A percentile compares a stretch with the other conserved stretches of the same genome.
phyloP scores from a whole-genome alignment of 768 basidiomycete species.

The Tulasnella sp. region DNA sequence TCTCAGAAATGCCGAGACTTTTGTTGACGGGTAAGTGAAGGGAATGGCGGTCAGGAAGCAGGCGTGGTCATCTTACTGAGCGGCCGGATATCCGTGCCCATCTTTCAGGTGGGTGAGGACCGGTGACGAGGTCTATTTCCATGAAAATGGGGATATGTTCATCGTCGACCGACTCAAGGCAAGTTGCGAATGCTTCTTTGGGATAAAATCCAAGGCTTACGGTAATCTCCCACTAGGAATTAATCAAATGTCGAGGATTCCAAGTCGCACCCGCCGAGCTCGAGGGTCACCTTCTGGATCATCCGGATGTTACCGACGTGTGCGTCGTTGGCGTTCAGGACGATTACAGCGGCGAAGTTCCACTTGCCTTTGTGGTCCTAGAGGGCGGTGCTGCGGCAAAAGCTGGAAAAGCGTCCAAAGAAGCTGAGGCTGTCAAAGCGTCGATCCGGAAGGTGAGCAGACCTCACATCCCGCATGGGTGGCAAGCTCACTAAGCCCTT shows the following conservation, averaged over 20 bases:
- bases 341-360: constrained; percentile 56
- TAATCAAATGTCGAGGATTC: constrained; percentile 36
- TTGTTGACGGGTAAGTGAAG: constrained; percentile 7
- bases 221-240: constrained; percentile 13
- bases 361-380: constrained; percentile 55
- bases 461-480: background rate
- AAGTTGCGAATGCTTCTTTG: background rate
- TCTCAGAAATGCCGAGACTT: constrained; percentile 14
- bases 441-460: constrained; percentile 46
- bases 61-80: background rate
- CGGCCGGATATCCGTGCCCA: background rate
- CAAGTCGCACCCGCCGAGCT: constrained; percentile 55
- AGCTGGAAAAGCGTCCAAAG: constrained; percentile 26
- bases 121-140: constrained; percentile 51
- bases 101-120: constrained; percentile 46
- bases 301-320: constrained; percentile 42
- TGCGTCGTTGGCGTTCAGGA: constrained; percentile 59
- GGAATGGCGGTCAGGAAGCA: background rate
- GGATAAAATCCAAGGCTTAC: background rate
- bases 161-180: constrained; percentile 57
- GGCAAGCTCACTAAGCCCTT: background rate
- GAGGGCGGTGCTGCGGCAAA: constrained; percentile 30
- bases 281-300: constrained; percentile 43
- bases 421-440: constrained; percentile 31
- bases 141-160: constrained; percentile 43